Evolutionary conservation across 371 early-diverging fungal genomes (phyloP).

Genomic region (Rhizopus sp.): DNA sequence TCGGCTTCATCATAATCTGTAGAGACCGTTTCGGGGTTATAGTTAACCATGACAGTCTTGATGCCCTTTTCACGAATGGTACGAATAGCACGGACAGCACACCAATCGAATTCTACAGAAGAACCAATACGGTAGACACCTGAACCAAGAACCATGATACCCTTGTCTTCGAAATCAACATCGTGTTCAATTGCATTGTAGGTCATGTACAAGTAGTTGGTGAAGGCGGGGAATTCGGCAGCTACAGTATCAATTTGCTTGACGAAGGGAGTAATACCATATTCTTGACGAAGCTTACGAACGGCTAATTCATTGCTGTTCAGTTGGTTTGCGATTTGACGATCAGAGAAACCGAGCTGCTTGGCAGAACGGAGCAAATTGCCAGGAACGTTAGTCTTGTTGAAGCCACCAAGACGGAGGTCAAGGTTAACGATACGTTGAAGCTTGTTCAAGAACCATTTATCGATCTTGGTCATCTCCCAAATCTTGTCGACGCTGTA

Average conservation of each 20-base stretch:
- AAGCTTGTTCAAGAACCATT: conserved; percentile 94
- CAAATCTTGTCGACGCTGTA: conserved; percentile 87
- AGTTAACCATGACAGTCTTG: conserved; percentile 96
- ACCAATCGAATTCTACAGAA: conserved; percentile 98
- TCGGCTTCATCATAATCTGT: conserved; percentile 98
- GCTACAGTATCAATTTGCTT: conserved; percentile 98
- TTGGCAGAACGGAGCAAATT: conserved; percentile 74
- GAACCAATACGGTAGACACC: conserved; percentile 98
- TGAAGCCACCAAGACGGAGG: conserved; percentile 47
- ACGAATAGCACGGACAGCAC: conserved; percentile 91
- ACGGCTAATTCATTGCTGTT: conserved; percentile 88
- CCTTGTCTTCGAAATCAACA: conserved; percentile 82
- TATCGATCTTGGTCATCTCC: conserved; percentile 88
- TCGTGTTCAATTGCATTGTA: conserved; percentile 93
- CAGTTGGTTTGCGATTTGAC: conserved; percentile 74
- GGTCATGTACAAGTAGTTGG: conserved; percentile 96
- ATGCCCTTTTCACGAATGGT: conserved; percentile 78
- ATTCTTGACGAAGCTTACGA: conserved; percentile 77
- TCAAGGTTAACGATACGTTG: conserved; percentile 65
- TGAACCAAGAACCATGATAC: conserved; percentile 93
- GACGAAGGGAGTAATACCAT: conserved; percentile 85
- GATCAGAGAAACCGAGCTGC: conserved; percentile 93
- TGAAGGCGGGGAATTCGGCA: conserved; percentile 94
- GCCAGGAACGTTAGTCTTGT: conserved; percentile 56
- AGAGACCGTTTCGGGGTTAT: conserved; percentile 96